Conservation (phyloP, 345 rosid species). For the Ailanthus altissimus region DNA sequence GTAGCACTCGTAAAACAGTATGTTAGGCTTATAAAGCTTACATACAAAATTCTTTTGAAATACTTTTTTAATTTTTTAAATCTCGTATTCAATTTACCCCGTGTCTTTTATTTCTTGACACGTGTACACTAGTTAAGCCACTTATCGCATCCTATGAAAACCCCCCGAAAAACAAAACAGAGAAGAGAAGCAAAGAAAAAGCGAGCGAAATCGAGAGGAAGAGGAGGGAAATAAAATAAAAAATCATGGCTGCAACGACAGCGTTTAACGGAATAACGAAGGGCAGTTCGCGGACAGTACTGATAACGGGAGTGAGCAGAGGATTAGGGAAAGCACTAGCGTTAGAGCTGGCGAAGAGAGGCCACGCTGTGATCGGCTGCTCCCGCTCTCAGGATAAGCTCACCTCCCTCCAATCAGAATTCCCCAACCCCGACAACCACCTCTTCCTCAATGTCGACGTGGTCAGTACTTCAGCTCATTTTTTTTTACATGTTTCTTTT, state of each 20-base stretch:
- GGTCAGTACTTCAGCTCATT: slow-evolving; percentile 39
- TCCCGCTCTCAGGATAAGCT: slow-evolving; percentile 82
- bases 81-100: too few species aligned
- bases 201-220: background rate
- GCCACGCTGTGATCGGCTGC: slow-evolving; percentile 88
- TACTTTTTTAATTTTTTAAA: too few species aligned
- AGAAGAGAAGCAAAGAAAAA: background rate
- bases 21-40: too few species aligned
- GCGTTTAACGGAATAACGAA: slow-evolving; percentile 37
- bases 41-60: too few species aligned
- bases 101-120: too few species aligned
- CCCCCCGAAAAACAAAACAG: background rate
- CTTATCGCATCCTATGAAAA: background rate
- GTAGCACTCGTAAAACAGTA: too few species aligned
- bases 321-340: slow-evolving; percentile 94
- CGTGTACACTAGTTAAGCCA: background rate
- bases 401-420: slow-evolving; percentile 62
- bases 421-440: slow-evolving; percentile 52
- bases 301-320: slow-evolving; percentile 89
- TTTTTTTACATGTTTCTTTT: background rate
- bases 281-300: slow-evolving; percentile 36
- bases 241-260: slow-evolving; percentile 29
- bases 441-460: slow-evolving; percentile 79
- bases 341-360: slow-evolving; percentile 77
- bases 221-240: background rate